Percentiles rank a stretch among this genome's conserved stretches.
Evolutionary conservation across 2,329 filamentous ascomycete species (phyloP).

Genomic region (Penicillium sp.): DNA sequence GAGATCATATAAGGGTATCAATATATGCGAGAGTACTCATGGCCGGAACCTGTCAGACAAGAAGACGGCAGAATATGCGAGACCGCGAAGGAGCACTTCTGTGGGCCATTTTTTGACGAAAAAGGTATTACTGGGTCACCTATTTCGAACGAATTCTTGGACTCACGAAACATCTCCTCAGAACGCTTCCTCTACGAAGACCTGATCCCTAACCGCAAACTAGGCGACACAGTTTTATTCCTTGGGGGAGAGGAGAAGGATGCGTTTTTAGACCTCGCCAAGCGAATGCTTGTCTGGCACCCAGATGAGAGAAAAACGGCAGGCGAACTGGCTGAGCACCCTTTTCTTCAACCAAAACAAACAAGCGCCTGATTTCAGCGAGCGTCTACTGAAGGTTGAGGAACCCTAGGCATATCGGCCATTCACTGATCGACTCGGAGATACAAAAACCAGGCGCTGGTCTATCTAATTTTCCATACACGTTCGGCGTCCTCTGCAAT

Average conservation of each 20-base stretch:
- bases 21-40: constrained; percentile 11
- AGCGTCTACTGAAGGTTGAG: background rate
- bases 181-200: constrained; percentile 22
- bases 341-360: constrained; percentile 32
- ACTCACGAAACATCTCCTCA: constrained; percentile 14
- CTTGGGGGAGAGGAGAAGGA: constrained; percentile 32
- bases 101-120: constrained; percentile 26
- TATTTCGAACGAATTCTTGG: constrained; percentile 2
- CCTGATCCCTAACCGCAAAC: constrained; percentile 21
- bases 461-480: too few species aligned
- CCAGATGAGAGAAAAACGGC: constrained; percentile 29
- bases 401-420: too few species aligned
- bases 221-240: constrained; percentile 24
- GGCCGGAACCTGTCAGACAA: constrained; percentile 16
- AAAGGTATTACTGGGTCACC: constrained; percentile 15
- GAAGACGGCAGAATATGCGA: constrained; percentile 13
- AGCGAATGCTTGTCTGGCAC: constrained; percentile 33
- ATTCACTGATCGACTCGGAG: too few species aligned
- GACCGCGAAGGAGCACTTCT: constrained; percentile 20
- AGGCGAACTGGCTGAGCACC: constrained; percentile 28
- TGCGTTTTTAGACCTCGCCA: constrained; percentile 31
- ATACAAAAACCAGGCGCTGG: too few species aligned
- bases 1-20: constrained; percentile 25
- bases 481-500: too few species aligned
- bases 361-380: constrained; percentile 22